phyloP scores from a whole-genome alignment of 495 filamentous ascomycete genomes.

The Annulohypoxylon bovei region DNA sequence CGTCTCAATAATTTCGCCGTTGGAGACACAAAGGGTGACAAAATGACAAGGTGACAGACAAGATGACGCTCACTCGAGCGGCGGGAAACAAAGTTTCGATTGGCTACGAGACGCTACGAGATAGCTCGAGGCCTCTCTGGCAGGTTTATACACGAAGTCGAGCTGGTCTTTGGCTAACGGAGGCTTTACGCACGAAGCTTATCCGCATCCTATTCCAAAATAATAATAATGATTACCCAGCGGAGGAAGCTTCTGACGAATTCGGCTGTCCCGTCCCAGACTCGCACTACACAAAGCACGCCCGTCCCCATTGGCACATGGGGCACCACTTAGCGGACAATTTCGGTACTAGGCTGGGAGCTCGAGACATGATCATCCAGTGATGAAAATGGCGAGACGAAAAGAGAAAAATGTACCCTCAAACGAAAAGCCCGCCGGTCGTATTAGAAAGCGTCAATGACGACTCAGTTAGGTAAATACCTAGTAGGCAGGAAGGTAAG shows the following conservation, averaged over 20 bases:
- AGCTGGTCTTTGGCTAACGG: slow-evolving; percentile 10
- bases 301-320: slow-evolving; percentile 24
- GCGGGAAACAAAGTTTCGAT: slow-evolving; percentile 15
- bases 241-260: slow-evolving; percentile 33
- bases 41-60: slow-evolving; percentile 9
- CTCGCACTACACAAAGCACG: slow-evolving; percentile 31
- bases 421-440: neutral
- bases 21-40: slow-evolving; percentile 10
- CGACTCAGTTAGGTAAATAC: slow-evolving; percentile 1
- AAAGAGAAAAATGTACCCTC: neutral
- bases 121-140: slow-evolving; percentile 14
- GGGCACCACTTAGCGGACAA: slow-evolving; percentile 31
- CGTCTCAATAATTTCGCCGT: slow-evolving; percentile 11
- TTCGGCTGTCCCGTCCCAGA: slow-evolving; percentile 27
- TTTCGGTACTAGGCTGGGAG: slow-evolving; percentile 28
- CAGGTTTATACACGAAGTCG: slow-evolving; percentile 2
- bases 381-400: slow-evolving; percentile 19
- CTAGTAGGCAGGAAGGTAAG: slow-evolving; percentile 1
- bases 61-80: slow-evolving; percentile 1
- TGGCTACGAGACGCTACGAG: neutral
- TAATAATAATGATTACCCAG: slow-evolving; percentile 10
- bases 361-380: slow-evolving; percentile 21
- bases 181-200: slow-evolving; percentile 35
- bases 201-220: slow-evolving; percentile 18
- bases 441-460: neutral